phyloP scores from a whole-genome alignment of 2,329 filamentous ascomycete species.

The Anisogramma anomala region DNA sequence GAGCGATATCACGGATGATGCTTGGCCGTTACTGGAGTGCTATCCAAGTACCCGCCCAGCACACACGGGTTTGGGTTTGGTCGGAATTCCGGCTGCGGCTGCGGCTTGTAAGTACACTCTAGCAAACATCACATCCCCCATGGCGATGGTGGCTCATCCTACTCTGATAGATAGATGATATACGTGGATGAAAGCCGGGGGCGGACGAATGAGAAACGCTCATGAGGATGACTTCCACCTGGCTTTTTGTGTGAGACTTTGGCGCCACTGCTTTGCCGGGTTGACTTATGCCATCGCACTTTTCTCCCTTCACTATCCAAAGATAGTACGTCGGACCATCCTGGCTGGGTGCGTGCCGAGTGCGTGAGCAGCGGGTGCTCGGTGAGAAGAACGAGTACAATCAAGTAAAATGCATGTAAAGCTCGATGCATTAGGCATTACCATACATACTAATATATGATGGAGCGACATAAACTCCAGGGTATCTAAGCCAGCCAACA shows the following conservation, averaged over 20 bases:
- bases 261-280: no score
- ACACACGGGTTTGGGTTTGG: not conserved
- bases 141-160: not conserved
- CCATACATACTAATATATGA: not conserved
- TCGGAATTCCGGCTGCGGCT: not conserved
- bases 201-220: not conserved
- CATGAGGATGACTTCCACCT: not conserved
- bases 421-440: not conserved
- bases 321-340: no score
- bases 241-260: no score
- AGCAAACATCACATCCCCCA: conserved; percentile 2
- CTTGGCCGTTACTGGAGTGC: not conserved
- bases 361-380: no score
- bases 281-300: no score
- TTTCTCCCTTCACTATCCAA: no score
- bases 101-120: conserved; percentile 2
- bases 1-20: not conserved
- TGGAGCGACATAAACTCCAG: not conserved
- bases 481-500: not conserved
- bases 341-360: no score
- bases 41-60: no score
- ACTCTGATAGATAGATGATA: conserved; percentile 7
- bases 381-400: no score
- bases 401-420: no score
- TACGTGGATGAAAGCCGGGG: not conserved